These are phyloP conservation scores for Trichomonascaceae sp. DNA, from an alignment of 1,139 yeast genomes.

Conservation along the genomic window DNA sequence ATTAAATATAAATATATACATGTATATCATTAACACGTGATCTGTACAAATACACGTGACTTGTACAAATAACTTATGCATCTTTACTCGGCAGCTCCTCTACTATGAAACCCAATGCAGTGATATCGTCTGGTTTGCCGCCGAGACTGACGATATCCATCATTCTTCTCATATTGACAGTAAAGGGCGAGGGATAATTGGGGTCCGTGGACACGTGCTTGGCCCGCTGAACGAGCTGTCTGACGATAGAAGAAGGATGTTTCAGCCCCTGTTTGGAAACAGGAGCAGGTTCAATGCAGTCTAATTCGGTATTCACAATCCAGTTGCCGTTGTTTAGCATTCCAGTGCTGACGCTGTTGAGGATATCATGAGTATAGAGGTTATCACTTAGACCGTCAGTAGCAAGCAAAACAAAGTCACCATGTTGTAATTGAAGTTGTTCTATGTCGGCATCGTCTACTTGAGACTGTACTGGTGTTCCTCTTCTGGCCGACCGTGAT, in stretches of 20 bases:
- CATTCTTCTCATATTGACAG: conserved; percentile 60
- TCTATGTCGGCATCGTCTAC: conserved; percentile 44
- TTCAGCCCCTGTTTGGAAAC: neutral
- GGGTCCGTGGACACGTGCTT: conserved; percentile 66
- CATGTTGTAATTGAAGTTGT: conserved; percentile 37
- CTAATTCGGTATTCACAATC: conserved; percentile 5
- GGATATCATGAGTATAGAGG: conserved; percentile 68
- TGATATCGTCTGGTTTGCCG: conserved; percentile 93
- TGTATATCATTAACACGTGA: neutral
- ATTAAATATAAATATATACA: neutral
- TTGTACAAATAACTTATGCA: neutral
- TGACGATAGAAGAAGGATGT: conserved; percentile 37
- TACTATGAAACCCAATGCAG: conserved; percentile 59
- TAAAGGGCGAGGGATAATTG: conserved; percentile 75
- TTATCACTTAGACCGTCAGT: conserved; percentile 95
- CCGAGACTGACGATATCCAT: conserved; percentile 65
- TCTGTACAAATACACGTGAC: too few species aligned
- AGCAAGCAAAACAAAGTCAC: conserved; percentile 76
- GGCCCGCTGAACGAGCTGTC: conserved; percentile 61
- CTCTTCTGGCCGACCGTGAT: conserved; percentile 35
- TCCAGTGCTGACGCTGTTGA: conserved; percentile 34
- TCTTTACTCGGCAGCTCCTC: conserved; percentile 9
- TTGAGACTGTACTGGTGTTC: conserved; percentile 46
- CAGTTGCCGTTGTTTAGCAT: conserved; percentile 22
- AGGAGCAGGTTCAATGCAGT: conserved; percentile 1